Base-by-base conservation (phyloP, 148 eudicot species). In the Rheum nobile region DNA sequence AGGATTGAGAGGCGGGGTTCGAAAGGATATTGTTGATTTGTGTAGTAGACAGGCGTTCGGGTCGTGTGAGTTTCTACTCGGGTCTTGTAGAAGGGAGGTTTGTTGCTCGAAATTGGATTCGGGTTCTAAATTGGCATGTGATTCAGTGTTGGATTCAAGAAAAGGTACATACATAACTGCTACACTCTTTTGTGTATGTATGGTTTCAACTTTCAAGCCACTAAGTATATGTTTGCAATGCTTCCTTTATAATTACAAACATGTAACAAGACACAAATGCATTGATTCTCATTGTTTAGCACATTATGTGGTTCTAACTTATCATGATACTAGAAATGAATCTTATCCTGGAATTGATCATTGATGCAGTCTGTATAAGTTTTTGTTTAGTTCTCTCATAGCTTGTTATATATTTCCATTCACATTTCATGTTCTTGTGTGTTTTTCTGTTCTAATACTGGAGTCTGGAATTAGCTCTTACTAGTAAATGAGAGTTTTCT, bases 51-150 rank as follows among this genome's bases (percentile, higher is more conserved):
- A 83, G 63, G 80, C 85, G 34, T 34, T 67, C 3, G 77, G 78
- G 59, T 47, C 83, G 7, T 70, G 79, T 48, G 87, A 85, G 59
- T 63, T 75, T 75, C 43, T 84, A 4, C 75, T 80, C 14, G 78
- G 88, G 54, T 88, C 87, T 75, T 89, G 97, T 81, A 82, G 91
- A 78, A 82, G 88, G 83, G 98, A 87, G 79, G 86, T 87, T 50
- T 79, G 48, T 71, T 71, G 83, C 84, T 78, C 79, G 1, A 84
- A 90, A 75, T 52, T 39, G 44, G 83, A 81, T 38, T 67, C 79
- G 70, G 75, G 72, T 44, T 82, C 73, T 7, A 75, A 73, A 31
- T 48, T 80, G 68, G 78, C 79, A 22, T 39, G 74, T 75, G 82
- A 84, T 67, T 81, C 81, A 6, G 71, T 34, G n/a, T 82, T 67